A percentile compares a stretch with the other conserved stretches of the same genome.
phyloP scores from a whole-genome alignment of 2,329 filamentous ascomycete species.

The Scleromitrula shiraiana region DNA sequence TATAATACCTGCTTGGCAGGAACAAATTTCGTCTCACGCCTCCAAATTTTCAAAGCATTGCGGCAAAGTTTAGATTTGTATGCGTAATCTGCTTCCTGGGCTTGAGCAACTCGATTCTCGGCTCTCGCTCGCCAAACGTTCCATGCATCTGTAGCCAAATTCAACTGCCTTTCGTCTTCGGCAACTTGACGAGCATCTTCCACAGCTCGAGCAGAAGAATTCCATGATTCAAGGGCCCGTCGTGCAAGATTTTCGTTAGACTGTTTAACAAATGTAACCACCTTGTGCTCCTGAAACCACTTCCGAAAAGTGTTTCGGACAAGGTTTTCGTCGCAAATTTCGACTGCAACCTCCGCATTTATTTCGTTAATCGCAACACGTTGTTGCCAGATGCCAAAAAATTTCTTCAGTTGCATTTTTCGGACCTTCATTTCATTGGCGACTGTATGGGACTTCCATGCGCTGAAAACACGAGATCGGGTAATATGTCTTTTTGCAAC shows the following conservation, averaged over 20 bases:
- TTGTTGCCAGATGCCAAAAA: slow-evolving; percentile 41
- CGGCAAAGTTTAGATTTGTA: slow-evolving; percentile 11
- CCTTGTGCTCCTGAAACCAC: slow-evolving; percentile 32
- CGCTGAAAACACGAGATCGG: slow-evolving; percentile 58
- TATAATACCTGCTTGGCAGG: slow-evolving; percentile 32
- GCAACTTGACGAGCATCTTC: slow-evolving; percentile 17
- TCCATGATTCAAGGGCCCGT: slow-evolving; percentile 21
- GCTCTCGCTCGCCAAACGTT: slow-evolving; percentile 19
- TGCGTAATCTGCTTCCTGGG: slow-evolving; percentile 12
- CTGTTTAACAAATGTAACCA: slow-evolving; percentile 16
- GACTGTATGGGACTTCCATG: slow-evolving; percentile 57
- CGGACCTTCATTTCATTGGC: slow-evolving; percentile 37
- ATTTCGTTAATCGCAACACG: slow-evolving; percentile 1
- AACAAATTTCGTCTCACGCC: slow-evolving; percentile 20
- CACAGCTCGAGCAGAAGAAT: slow-evolving; percentile 12
- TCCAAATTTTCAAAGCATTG: slow-evolving; percentile 22
- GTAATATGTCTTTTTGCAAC: slow-evolving; percentile 64
- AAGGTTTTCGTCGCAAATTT: slow-evolving; percentile 27
- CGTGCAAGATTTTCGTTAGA: slow-evolving; percentile 15
- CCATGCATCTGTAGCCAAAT: slow-evolving; percentile 17
- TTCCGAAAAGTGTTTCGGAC: slow-evolving; percentile 24
- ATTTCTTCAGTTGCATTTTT: slow-evolving; percentile 44
- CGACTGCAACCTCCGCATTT: slow-evolving; percentile 24
- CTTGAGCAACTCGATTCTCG: slow-evolving; percentile 10
- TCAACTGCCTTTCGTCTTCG: slow-evolving; percentile 16